phyloP scores from a whole-genome alignment of 1,284 basidiomycete genomes.

The Apiotrichum laibachii region DNA sequence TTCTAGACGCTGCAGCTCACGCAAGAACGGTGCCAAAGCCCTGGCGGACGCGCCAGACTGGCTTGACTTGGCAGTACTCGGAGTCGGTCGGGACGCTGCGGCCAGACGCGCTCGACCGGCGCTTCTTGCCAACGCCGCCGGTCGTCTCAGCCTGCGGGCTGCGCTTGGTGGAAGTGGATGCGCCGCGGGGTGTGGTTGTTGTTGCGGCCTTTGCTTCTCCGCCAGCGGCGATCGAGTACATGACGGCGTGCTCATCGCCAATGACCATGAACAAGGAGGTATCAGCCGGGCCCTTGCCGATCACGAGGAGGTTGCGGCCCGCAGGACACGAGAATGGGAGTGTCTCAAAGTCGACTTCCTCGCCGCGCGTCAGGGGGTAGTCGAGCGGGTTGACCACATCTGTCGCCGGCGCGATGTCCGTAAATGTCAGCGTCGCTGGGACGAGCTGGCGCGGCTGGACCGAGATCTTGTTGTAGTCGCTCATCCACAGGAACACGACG shows the following conservation, averaged over 20 bases:
- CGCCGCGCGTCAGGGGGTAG: conserved; percentile 6
- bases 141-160: conserved; percentile 39
- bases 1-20: conserved; percentile 46
- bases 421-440: conserved; percentile 57
- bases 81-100: conserved; percentile 15
- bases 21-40: conserved; percentile 48
- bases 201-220: background rate
- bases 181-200: conserved; percentile 29
- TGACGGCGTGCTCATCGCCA: conserved; percentile 46
- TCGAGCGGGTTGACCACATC: conserved; percentile 58
- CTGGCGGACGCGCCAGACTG: conserved; percentile 45
- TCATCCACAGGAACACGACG: conserved; percentile 61
- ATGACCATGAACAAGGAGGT: conserved; percentile 31
- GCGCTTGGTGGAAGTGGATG: conserved; percentile 21
- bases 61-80: conserved; percentile 29
- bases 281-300: conserved; percentile 13
- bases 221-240: conserved; percentile 22
- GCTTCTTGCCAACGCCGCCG: conserved; percentile 30
- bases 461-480: conserved; percentile 53
- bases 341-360: conserved; percentile 34
- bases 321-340: conserved; percentile 50
- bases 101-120: conserved; percentile 39
- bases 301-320: conserved; percentile 35
- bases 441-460: conserved; percentile 59
- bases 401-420: conserved; percentile 48